Evolutionary conservation across 495 filamentous ascomycete species (phyloP), one percentile per base, ranked within the genome.

Genomic region (Penicillium maclennaniae): DNA sequence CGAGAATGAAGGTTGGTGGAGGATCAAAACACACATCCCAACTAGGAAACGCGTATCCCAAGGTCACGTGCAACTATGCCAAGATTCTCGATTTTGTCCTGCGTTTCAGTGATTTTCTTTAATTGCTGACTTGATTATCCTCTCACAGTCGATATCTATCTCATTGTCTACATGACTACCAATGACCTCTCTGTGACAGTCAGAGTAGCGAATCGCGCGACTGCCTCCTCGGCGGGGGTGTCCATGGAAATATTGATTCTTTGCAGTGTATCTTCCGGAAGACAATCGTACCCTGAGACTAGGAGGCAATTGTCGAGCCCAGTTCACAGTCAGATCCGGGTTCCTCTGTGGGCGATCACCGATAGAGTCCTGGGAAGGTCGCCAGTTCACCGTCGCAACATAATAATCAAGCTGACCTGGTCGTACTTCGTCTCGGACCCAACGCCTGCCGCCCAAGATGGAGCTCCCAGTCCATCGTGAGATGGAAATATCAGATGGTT

Each of bases 331-430:
- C 1, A 40, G 38, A n/a, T 17, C 26, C 26, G 23, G 25, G 17
- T 9, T 34, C 14, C 7, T 9, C 12, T 17, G 25, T 27, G 43
- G 43, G 15, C 43, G 43, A 15, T 15, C 43, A 19, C 26, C 26
- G 5, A 45, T 21, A 16, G 39, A 23, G 4, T 39, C 45, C n/a
- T 39, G 14, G n/a, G 45, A 48, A 38, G 51, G 54, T 19, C 55
- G 58, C 65, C 62, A 70, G 0, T 41, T 49, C 21, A 63, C 55
- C 0, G 53, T 59, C 8, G 45, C 54, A 47, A 70, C 52, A 56
- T 70, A 63, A 28, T 67, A 69, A 26, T 66, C 61, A 27, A 72
- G 47, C 37, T 62, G 31, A 40, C 63, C 62, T 16, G 62, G 56
- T 25, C 50, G 25, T 5, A 43, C 37, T 41, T 70, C 69, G 50